Evolutionary conservation across 164 flowering plant genomes (phyloP), one percentile per base, ranked within the genome.

Genomic region (Platanus orientalis): DNA sequence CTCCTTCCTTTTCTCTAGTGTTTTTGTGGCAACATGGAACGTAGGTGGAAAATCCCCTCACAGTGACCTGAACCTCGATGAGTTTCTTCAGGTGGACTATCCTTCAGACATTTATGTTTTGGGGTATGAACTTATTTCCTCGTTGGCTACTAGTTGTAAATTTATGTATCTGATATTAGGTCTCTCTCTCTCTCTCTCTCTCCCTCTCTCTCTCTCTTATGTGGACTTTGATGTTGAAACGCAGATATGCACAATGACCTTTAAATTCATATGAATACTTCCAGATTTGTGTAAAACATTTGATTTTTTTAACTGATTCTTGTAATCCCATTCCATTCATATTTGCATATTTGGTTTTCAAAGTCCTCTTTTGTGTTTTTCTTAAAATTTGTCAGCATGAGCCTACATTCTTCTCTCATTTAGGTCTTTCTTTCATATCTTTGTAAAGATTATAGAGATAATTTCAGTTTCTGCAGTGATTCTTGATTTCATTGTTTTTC

Each of bases 1-100:
- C 42, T 36, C 42, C 12, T 36, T 3, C 42, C 9, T 36, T 7
- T 14, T 14, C 42, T 36, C 42, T 14, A 36, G 42, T 3, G 5
- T 36, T 36, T 87, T 84, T 69, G 89, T 84, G 16, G 91, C 88
- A 42, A 89, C 96, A 27, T 89, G 92, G 96, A 89, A 89, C 72
- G 96, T 82, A 1, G 96, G 89, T 54, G 96, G 96, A 29, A 84
- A 78, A 64, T 58, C 86, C 61, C 96, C 96, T 26, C 76, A 77
- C 26, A 68, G 44, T 54, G 76, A 73, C 58, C 73, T 89, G 42
- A 74, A 78, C 67, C 80, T 89, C 36, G 82, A 82, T 20, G 79
- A 78, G 67, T 73, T 87, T 71, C 88, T 89, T 59, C 80, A 72
- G 45, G 75, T 76, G 24, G 67, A 78, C 28, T 69, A 73, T 57